phyloP scores from a whole-genome alignment of 768 basidiomycete species.

The Fomitopsis serialis region DNA sequence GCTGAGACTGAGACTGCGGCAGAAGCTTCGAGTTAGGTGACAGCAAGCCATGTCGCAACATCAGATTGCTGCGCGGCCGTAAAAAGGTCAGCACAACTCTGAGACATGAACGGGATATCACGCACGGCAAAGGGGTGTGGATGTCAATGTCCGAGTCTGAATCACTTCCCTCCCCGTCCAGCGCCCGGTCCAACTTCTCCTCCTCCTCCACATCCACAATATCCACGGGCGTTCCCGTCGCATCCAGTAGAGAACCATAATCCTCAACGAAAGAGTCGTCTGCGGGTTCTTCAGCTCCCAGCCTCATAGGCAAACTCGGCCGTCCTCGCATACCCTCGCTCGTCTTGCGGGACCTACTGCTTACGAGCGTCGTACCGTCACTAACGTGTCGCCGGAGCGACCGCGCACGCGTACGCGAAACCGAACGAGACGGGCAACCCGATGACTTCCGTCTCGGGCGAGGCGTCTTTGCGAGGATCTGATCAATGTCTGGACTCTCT shows the following conservation, averaged over 20 bases:
- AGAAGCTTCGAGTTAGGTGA: conserved; percentile 36
- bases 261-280: conserved; percentile 23
- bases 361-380: conserved; percentile 10
- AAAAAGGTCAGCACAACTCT: neutral
- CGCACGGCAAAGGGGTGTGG: conserved; percentile 35
- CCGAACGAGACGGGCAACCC: conserved; percentile 15
- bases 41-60: conserved; percentile 34
- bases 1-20: conserved; percentile 16
- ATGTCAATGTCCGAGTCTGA: conserved; percentile 33
- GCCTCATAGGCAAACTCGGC: conserved; percentile 11
- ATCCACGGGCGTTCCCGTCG: conserved; percentile 17
- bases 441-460: conserved; percentile 23
- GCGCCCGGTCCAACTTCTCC: conserved; percentile 18
- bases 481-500: conserved; percentile 27
- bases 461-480: conserved; percentile 27
- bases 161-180: conserved; percentile 25
- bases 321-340: conserved; percentile 3
- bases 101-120: conserved; percentile 3
- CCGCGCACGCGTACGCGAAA: conserved; percentile 20
- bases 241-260: conserved; percentile 24
- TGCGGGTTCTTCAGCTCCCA: conserved; percentile 9
- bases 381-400: conserved; percentile 15
- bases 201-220: conserved; percentile 20
- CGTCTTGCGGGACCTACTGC: conserved; percentile 4
- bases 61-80: conserved; percentile 26